Conservation (phyloP, 192 early-diverging fungal genomes). For the Backusella mclennaniae region DNA sequence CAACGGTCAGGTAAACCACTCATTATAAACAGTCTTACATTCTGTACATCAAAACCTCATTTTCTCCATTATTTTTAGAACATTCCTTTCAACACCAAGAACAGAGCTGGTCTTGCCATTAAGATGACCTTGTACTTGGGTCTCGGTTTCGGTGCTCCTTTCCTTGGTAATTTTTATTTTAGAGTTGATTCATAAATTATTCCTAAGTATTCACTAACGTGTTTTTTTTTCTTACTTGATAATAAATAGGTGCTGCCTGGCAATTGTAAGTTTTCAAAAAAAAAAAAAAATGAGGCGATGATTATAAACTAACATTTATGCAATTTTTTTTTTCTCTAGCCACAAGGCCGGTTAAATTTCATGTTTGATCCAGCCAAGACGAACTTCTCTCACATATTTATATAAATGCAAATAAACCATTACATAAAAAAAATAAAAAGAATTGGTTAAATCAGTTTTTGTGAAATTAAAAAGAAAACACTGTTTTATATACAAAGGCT, state of each 20-base stretch:
- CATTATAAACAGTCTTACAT: background rate
- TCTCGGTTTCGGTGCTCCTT: conserved; percentile 53
- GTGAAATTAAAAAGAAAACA: background rate
- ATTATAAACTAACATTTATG: conserved; percentile 13
- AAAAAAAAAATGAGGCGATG: background rate
- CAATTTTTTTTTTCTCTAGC: conserved; percentile 11
- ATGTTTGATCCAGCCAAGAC: background rate
- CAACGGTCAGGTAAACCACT: conserved; percentile 34
- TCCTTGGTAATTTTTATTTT: conserved; percentile 39
- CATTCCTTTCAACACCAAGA: conserved; percentile 60
- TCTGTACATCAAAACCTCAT: background rate
- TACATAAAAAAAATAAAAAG: conserved; percentile 2
- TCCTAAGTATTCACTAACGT: background rate
- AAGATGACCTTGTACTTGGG: conserved; percentile 52
- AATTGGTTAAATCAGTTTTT: background rate
- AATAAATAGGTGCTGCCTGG: conserved; percentile 33
- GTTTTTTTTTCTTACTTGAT: background rate
- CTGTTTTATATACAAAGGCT: background rate
- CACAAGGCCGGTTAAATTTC: conserved; percentile 33
- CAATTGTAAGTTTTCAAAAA: conserved; percentile 37
- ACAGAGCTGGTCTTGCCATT: conserved; percentile 53
- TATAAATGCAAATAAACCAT: background rate
- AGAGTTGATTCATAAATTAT: background rate
- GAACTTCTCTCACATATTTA: background rate
- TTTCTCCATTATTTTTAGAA: conserved; percentile 37